Base-by-base conservation (phyloP, 495 filamentous ascomycete genomes). In the Tuber indicum region DNA sequence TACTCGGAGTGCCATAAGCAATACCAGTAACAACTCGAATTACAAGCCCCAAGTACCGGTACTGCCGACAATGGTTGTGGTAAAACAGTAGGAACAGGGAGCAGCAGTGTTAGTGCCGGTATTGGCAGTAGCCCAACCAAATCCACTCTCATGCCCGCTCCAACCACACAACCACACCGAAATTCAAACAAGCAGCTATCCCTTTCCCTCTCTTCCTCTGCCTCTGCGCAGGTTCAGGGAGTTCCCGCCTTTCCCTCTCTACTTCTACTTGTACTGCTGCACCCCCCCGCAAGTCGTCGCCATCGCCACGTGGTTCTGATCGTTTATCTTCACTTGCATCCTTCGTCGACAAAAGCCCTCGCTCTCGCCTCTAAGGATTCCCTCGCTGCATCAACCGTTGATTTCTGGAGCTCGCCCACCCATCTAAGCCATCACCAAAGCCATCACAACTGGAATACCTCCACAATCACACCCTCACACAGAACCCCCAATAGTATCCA, bases 241-340 rank as follows among this genome's bases (percentile, higher is more conserved):
- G 58, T 77, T 78, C 76, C 76, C 80, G 78, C 78, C 49, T 77
- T 80, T 80, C 75, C 79, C 78, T 79, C 75, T 81, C 71, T 74
- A 72, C 70, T 80, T 66, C 46, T 81, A 70, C 77, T 76, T 46
- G 39, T 41, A 41, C 39, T 41, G 39, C 74, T 74, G 70, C 75
- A 75, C 77, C 74, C 81, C 80, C 81, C 81, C 81, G 81, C 81
- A 82, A 82, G 75, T 80, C 81, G 79, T 81, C 79, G 79, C 79
- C 79, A 81, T 81, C 79, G 81, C 81, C 81, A 82, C 81, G 81
- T 82, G 81, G 81, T 82, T 75, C 80, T 82, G 81, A 82, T 82
- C 80, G 80, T 82, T 77, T 82, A 81, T 79, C 79, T 76, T 81
- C 79, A 43, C 76, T 79, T 74, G 84, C 81, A 73, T 81, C 74